Evolutionary conservation across 2,329 filamentous ascomycete genomes (phyloP).

Genomic region (Alternaria hordeiaustralica): DNA sequence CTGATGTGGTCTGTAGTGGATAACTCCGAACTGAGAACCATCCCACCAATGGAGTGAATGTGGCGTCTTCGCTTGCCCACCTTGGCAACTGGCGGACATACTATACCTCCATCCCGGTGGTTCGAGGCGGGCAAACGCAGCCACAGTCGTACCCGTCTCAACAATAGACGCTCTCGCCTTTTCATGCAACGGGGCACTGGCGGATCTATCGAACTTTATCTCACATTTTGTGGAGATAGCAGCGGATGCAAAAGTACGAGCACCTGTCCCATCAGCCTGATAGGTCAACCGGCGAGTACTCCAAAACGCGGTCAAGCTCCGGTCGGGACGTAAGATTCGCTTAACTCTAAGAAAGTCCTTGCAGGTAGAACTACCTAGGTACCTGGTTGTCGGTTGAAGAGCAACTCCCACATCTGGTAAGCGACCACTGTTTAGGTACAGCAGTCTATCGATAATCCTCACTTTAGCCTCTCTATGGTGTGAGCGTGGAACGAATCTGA

Average conservation of each 20-base stretch:
- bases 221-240: constrained; percentile 1
- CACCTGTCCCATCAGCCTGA: not conserved
- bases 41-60: not conserved
- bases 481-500: not conserved
- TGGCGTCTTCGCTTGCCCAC: not conserved
- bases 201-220: constrained; percentile 2
- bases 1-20: not conserved
- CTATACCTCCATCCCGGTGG: constrained; percentile 1
- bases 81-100: constrained; percentile 7
- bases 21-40: not conserved
- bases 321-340: not conserved
- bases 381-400: not conserved
- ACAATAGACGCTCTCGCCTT: constrained; percentile 1
- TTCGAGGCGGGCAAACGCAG: not conserved
- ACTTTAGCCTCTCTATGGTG: not conserved
- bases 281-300: not conserved
- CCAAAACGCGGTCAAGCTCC: not conserved
- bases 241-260: not conserved
- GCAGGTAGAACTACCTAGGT: not conserved
- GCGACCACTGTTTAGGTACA: not conserved
- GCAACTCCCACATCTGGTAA: not conserved
- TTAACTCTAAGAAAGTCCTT: not conserved
- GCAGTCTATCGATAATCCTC: not conserved
- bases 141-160: constrained; percentile 1
- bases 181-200: not conserved